Evolutionary conservation across 495 filamentous ascomycete species (phyloP), one percentile per base, ranked within the genome.

Genomic region (Lasiosphaeria hispida): DNA sequence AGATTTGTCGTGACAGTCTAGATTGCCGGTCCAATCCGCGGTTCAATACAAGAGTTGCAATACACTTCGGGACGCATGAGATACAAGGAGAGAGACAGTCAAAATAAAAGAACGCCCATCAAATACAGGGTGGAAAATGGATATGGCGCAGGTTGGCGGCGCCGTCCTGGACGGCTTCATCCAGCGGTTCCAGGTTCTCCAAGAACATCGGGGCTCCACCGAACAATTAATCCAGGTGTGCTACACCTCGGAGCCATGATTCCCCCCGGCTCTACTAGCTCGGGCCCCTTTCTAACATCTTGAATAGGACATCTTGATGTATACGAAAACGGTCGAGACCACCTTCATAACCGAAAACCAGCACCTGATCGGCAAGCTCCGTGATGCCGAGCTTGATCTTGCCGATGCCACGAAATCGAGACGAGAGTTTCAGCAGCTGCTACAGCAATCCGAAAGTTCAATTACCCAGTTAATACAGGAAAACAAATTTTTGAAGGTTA

Each of bases 231-330:
- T 77, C 48, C 69, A 71, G 61, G 72, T 71, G 53, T 36, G 67
- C 61, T 33, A 30, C 5, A 30, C 23, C 23, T n/a, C 23, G 23
- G 23, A 5, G 23, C 23, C 23, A 30, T 5, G 23, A 30, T 40
- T 50, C 33, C 40, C 33, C 40, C 51, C 36, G 53, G 19, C 13
- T 48, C 18, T 13, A 55, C 33, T 14, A 11, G 33, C 15, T 18
- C 15, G 10, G 36, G 33, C 33, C 41, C 42, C 40, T 60, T 19
- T 42, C 52, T 60, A 30, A 14, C 34, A 13, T 55, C 19, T 51
- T 58, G 53, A 50, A 30, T 59, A 81, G 77, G 78, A 80, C 41
- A 63, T 80, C 11, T 53, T 79, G 18, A 49, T 77, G 23, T 77
- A 77, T 36, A 60, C 63, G 34, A 65, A 77, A 40, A 19, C 45